These are phyloP conservation scores for Colletotrichum chlorophyti DNA, from an alignment of 2,329 filamentous ascomycete genomes.

Conservation along the genomic window DNA sequence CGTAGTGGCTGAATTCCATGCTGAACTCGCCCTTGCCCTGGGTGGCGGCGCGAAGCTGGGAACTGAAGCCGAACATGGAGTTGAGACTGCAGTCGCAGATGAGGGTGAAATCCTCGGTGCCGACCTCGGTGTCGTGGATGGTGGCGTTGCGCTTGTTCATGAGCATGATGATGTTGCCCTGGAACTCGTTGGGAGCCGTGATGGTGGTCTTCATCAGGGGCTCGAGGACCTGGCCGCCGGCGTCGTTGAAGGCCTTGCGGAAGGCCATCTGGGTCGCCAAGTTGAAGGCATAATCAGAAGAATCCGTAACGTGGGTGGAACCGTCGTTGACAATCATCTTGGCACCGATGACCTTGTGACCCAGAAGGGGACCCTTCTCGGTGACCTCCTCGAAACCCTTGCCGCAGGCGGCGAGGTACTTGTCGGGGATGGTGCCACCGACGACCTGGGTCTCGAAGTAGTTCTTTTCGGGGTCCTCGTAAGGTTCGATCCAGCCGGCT, in stretches of 20 bases:
- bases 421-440: conserved; percentile 92
- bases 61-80: conserved; percentile 97
- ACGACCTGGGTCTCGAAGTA: conserved; percentile 86
- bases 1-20: conserved; percentile 99
- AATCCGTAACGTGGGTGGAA: conserved; percentile 97
- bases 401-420: conserved; percentile 91
- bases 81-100: conserved; percentile 93
- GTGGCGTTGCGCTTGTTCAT: conserved; percentile 97
- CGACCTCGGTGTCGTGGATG: conserved; percentile 95
- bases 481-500: conserved; percentile 89
- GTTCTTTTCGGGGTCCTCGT: conserved; percentile 75
- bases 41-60: conserved; percentile 87
- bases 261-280: conserved; percentile 95
- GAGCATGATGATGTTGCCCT: conserved; percentile 91
- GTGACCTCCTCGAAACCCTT: conserved; percentile 91
- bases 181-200: conserved; percentile 95
- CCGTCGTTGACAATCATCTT: conserved; percentile 95
- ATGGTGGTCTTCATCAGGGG: conserved; percentile 98
- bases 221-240: conserved; percentile 85
- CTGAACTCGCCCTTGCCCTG: conserved; percentile 98
- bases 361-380: conserved; percentile 87
- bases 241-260: conserved; percentile 87
- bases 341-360: conserved; percentile 89
- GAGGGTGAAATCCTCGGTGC: conserved; percentile 91
- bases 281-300: conserved; percentile 95